Evolutionary conservation across 179 eudicot species (phyloP), one percentile per base, ranked within the genome.

Genomic region (Amaranthus tricolor): DNA sequence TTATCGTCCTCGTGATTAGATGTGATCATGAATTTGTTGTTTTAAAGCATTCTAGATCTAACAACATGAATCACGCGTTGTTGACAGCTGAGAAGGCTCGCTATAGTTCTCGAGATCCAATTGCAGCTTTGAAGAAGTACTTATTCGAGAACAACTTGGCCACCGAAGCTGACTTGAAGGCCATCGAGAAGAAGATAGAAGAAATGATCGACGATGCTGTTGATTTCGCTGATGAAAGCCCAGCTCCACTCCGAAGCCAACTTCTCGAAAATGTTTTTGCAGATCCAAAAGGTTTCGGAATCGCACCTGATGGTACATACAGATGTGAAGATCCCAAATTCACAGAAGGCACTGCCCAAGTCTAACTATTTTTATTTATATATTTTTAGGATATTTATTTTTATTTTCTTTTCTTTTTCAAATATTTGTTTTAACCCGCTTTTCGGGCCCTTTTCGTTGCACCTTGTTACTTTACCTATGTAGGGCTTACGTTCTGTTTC

Each of bases 261-360:
- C 92, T 94, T 78, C 83, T 94, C n/a, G 96, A 94, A 77, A 94
- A 91, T 52, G 98, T 94, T n/a, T 94, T 94, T 73, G 93, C 96
- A 1, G 98, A 94, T 66, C 96, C 98, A 5, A 91, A 85, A 81
- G 98, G 98, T 60, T 94, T 94, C 47, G 98, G 98, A 62, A 94
- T 94, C 40, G 96, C 91, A 68, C 97, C 96, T 17, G 97, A 91
- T 84, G 98, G 98, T 54, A 89, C 73, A 78, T 91, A 94, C 89
- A 87, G 96, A 84, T 94, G 98, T 49, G 97, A 94, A 81, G 98
- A 94, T 74, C 98, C 98, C 21, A 91, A 89, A 77, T 93, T 93
- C 86, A 93, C 98, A 40, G 84, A 91, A 83, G 98, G 98, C 72
- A 93, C 98, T 71, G 97, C 98, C 74, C 93, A 88, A 76, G 98